Evolutionary conservation across 2,329 filamentous ascomycete genomes (phyloP), one percentile per base, ranked within the genome.

Genomic region (Penicillium sp.): DNA sequence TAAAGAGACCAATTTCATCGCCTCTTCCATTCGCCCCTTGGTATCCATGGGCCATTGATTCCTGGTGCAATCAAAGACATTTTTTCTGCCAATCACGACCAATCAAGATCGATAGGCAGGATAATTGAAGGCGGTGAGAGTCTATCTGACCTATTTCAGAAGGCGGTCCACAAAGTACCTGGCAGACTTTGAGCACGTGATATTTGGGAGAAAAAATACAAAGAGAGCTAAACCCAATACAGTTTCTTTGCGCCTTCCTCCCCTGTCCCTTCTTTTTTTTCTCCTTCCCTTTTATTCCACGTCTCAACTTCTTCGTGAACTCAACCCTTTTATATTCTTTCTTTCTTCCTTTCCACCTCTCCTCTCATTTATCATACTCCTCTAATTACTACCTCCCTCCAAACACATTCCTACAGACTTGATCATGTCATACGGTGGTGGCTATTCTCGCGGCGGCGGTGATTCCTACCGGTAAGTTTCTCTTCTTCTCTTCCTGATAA

Each of bases 361-460:
- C 10, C 11, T 30, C 34, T 28, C 34, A 46, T 42, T 27, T 25
- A n/a, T 36, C 35, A 30, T 42, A 22, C 41, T 27, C 19, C 47
- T 41, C 30, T 30, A 47, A 48, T 51, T n/a, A 53, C 33, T 25
- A 9, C 2, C 10, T 6, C 25, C n/a, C 10, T 7, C 3, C 57
- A 55, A 58, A 57, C 52, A 18, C 28, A 29, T 28, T 29, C 18
- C 45, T 33, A 35, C 53, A 54, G 53, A 63, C 50, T 47, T 55
- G 66, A 80, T 66, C 68, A 89, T 88, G 86, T 88, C 86, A 74
- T 87, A 88, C 81, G 79, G 82, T 57, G 67, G 68, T 57, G 66
- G 70, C 49, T 72, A 73, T 60, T 74, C 78, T 57, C 78, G 80
- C 64, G 76, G 45, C 31, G 45, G 45, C 8, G 77, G 79, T 67